Base-by-base conservation (phyloP, 2,329 filamentous ascomycete genomes). In the Biscogniauxia sp. region DNA sequence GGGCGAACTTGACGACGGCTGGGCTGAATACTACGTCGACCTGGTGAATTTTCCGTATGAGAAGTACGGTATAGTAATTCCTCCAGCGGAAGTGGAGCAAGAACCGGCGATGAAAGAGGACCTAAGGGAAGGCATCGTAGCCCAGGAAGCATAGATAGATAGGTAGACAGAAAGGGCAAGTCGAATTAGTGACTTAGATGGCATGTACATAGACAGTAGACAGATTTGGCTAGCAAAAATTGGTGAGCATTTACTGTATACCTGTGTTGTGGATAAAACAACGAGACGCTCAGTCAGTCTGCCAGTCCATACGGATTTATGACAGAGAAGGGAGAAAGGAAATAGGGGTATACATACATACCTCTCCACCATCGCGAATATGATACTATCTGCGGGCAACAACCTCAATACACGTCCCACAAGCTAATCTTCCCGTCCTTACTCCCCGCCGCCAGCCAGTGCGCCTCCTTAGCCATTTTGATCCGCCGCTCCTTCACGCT, bases 341-440 rank as follows among this genome's bases (percentile, higher is more conserved):
- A 52, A 52, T 15, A 20, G 20, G 51, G 11, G 19, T n/a, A 15
- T 45, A 45, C 2, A 17, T 17, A 45, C 37, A 45, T 45, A 45
- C 37, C 37, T 45, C 13, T 13, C 28, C 6, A 13, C 28, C 28
- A 32, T 32, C 28, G 3, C 9, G 2, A 32, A 32, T 7, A 32
- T 32, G 28, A 32, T 45, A 45, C 37, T 45, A 45, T n/a, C 15
- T 2, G 37, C 37, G 15, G 13, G 11, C 17, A 45, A 2, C 15
- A 5, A 5, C n/a, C 51, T 78, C 70, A 93, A 74, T 95, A 99
- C 61, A 98, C 88, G 78, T 97, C 92, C 95, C 95, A 99, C 67
- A 99, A 78, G 72, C 92, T 96, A 64, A 98, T 86, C 74, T 96
- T 97, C 19, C 94, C 95, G 78, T 98, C 95, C 74, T 98, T 99